Evolutionary conservation across 2,329 filamentous ascomycete genomes (phyloP).

Genomic region (Madurella fahalii): DNA sequence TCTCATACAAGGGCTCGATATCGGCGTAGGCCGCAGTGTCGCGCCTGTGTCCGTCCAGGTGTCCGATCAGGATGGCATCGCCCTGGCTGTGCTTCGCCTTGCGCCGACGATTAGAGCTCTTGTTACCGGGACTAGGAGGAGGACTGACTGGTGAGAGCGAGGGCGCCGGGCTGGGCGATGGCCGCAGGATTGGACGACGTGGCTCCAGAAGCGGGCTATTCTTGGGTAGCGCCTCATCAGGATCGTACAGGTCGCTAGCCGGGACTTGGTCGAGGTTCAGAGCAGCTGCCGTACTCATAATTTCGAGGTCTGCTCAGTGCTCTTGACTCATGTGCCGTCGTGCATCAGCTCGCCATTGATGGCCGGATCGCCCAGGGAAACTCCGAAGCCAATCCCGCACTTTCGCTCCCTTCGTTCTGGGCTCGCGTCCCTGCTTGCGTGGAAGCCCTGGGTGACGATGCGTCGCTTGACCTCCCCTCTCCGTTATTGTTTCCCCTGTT

Average conservation of each 20-base stretch:
- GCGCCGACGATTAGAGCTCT: constrained; percentile 49
- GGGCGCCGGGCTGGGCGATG: constrained; percentile 49
- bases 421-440: not conserved
- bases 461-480: not conserved
- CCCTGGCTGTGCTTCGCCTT: constrained; percentile 56
- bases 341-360: constrained; percentile 33
- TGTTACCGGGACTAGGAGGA: constrained; percentile 37
- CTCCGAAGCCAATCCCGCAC: not conserved
- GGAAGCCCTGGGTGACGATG: not conserved
- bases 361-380: constrained; percentile 5
- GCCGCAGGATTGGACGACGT: constrained; percentile 42
- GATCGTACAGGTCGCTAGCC: constrained; percentile 38
- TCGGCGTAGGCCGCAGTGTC: constrained; percentile 60
- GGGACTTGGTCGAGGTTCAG: constrained; percentile 32
- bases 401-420: not conserved
- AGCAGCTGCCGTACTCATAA: constrained; percentile 39
- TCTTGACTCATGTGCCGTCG: constrained; percentile 27
- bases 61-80: constrained; percentile 63
- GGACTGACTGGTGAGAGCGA: constrained; percentile 43
- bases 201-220: constrained; percentile 39
- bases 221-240: constrained; percentile 40
- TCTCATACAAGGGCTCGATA: constrained; percentile 44
- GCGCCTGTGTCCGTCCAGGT: constrained; percentile 59
- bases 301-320: constrained; percentile 30
- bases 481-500: not conserved